Base-by-base conservation (phyloP, 2,329 filamentous ascomycete genomes). In the Rutstroemia sp. region DNA sequence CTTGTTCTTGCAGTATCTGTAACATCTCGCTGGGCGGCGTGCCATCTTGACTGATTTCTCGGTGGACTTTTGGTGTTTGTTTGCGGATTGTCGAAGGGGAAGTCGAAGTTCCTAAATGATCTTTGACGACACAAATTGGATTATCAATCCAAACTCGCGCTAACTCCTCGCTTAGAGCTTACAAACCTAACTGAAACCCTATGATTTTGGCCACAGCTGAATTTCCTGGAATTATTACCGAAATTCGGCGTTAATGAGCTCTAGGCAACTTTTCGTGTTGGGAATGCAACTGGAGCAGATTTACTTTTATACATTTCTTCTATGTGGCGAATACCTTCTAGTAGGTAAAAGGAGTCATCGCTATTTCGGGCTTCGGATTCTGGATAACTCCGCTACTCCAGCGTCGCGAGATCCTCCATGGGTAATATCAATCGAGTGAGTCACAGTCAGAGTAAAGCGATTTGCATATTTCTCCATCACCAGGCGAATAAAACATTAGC, bases 1-100 rank as follows among this genome's bases (percentile, higher is more conserved):
- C 91, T 96, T 96, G 88, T 97, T 99, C 90, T 99, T 99, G 92
- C 94, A 99, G 89, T 99, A 99, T 75, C 94, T 88, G 86, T 96
- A 99, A 83, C 94, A 99, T 83, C 94, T 89, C 75, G 94, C 94
- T 75, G 94, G 94, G 88, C 94, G 91, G 80, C 94, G 91, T 75
- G 94, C 94, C 94, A 99, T 99, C 83, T 87, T 92, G 87, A 86
- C 83, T 79, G 81, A 80, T 78, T 83, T 79, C 72, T 64, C 71
- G 70, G 67, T 71, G 68, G 67, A 74, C 72, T 72, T 73, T 74
- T 73, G 75, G 72, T 75, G 72, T 68, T 67, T 71, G 66, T 61
- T 65, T 63, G 60, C 50, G 62, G 47, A 52, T 58, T 57, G 52
- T 55, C 56, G 46, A 54, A 52, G 49, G 48, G 59, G 48, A 59